Conservation (phyloP, 371 early-diverging fungal genomes). For the Apophysomyces trapeziformis region DNA sequence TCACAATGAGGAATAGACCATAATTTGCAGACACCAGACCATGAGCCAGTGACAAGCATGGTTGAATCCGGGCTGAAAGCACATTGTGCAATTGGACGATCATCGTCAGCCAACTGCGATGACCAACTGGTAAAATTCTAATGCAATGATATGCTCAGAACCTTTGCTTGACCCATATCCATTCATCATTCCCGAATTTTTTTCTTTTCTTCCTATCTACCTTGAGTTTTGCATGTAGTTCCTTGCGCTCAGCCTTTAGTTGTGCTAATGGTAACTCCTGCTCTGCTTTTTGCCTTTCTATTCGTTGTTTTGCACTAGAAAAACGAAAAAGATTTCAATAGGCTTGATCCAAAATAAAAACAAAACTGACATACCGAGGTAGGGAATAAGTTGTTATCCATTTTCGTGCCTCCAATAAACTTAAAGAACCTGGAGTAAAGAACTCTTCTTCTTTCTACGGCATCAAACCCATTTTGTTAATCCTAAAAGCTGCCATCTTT, state of each 20-base stretch:
- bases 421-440: slow-evolving; percentile 79
- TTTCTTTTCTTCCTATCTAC: slow-evolving; percentile 34
- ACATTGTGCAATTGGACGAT: slow-evolving; percentile 83
- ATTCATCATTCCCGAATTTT: not conserved
- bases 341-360: not conserved
- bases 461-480: not conserved
- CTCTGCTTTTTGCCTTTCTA: slow-evolving; percentile 72
- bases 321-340: not conserved
- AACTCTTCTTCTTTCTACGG: slow-evolving; percentile 75
- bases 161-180: too few species aligned
- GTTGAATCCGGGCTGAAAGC: slow-evolving; percentile 83
- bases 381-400: slow-evolving; percentile 81
- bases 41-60: slow-evolving; percentile 82
- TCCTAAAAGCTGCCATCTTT: not conserved
- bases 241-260: slow-evolving; percentile 78
- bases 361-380: slow-evolving; percentile 57
- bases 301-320: slow-evolving; percentile 72
- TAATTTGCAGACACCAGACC: slow-evolving; percentile 85
- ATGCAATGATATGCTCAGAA: too few species aligned
- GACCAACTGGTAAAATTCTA: slow-evolving; percentile 65
- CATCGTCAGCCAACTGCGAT: slow-evolving; percentile 87
- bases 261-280: slow-evolving; percentile 71
- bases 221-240: slow-evolving; percentile 74
- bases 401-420: slow-evolving; percentile 72
- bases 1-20: slow-evolving; percentile 86